phyloP scores from a whole-genome alignment of 371 early-diverging fungal species.

The Mucor circinelloides region DNA sequence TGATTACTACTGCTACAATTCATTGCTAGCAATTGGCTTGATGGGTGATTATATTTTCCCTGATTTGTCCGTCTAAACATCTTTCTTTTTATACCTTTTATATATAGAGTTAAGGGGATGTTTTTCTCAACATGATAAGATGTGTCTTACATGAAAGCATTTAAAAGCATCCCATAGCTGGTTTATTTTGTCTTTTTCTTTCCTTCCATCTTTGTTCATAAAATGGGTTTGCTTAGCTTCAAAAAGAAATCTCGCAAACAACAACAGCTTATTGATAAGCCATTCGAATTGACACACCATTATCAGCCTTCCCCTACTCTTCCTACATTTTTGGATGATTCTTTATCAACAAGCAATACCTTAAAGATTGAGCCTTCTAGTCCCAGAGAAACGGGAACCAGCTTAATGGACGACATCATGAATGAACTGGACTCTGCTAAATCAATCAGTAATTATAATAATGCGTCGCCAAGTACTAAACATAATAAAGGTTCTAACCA shows the following conservation, averaged over 20 bases:
- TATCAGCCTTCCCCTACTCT: neutral
- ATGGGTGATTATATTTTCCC: too few species aligned
- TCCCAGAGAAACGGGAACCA: constrained; percentile 7
- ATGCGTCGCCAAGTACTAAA: neutral
- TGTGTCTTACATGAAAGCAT: neutral
- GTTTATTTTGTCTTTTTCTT: neutral
- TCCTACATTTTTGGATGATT: neutral
- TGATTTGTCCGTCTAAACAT: too few species aligned
- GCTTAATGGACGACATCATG: constrained; percentile 35
- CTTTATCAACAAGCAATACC: neutral
- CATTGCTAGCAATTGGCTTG: neutral
- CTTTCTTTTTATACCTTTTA: too few species aligned
- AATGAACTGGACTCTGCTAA: constrained; percentile 19
- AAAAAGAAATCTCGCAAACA: constrained; percentile 20
- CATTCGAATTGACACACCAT: neutral
- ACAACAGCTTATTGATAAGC: neutral
- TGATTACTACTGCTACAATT: neutral
- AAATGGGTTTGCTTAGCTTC: constrained; percentile 27
- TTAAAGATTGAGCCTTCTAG: neutral
- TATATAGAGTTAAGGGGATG: neutral
- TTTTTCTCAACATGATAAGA: neutral
- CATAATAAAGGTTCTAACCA: neutral
- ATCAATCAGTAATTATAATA: neutral
- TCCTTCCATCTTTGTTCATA: neutral
- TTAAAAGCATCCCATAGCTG: neutral